phyloP scores from a whole-genome alignment of 805 yeast genomes.

The Metschnikowia koreensis region DNA sequence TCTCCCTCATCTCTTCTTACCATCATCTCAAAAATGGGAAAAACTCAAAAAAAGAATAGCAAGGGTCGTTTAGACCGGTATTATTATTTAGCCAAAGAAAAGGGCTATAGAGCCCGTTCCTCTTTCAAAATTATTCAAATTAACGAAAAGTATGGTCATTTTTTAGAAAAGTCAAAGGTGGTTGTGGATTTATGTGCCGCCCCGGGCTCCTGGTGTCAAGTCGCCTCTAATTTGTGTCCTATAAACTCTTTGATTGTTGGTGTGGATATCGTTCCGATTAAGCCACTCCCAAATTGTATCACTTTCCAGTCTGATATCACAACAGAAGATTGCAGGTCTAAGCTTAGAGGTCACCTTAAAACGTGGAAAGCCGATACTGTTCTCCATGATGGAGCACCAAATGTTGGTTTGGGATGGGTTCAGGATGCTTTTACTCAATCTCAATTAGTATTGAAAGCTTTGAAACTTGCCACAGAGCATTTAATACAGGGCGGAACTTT shows the following conservation, averaged over 20 bases:
- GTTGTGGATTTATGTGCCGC: conserved; percentile 99
- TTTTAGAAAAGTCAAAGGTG: conserved; percentile 89
- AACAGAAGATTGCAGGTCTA: conserved; percentile 95
- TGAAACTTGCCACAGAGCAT: conserved; percentile 92
- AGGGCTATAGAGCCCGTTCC: conserved; percentile 98
- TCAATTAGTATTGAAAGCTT: conserved; percentile 89
- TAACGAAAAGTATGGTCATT: conserved; percentile 95
- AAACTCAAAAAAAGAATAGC: conserved; percentile 89
- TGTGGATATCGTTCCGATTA: conserved; percentile 98
- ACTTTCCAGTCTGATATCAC: conserved; percentile 97
- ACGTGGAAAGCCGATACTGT: conserved; percentile 99
- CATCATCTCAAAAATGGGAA: conserved; percentile 58
- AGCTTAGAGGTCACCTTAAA: conserved; percentile 90
- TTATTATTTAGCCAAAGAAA: conserved; percentile 94
- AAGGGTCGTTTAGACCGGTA: conserved; percentile 99
- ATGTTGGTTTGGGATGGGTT: conserved; percentile 99
- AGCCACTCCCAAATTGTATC: conserved; percentile 90
- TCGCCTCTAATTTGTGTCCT: conserved; percentile 91
- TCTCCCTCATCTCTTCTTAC: conserved; percentile 8
- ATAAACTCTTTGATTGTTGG: conserved; percentile 91
- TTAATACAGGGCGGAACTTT: conserved; percentile 89
- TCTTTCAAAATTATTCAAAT: conserved; percentile 92
- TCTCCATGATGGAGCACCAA: conserved; percentile 99
- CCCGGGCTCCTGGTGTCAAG: conserved; percentile 99
- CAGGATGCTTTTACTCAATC: conserved; percentile 99